Base-by-base conservation (phyloP, 2,329 filamentous ascomycete genomes). In the Exophiala phaeomuriformis region DNA sequence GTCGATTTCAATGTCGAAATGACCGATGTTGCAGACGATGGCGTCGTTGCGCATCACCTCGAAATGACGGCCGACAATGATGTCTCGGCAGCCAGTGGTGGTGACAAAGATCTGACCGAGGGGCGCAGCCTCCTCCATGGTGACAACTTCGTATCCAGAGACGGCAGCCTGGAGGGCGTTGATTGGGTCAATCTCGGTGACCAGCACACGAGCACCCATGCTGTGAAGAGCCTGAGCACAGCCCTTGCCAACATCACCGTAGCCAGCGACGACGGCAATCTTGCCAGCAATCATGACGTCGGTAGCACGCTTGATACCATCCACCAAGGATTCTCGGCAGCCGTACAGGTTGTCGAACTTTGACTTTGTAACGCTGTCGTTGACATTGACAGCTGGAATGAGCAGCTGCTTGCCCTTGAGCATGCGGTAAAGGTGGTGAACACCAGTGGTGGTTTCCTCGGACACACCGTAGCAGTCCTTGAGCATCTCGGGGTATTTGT, bases 321-420 rank as follows among this genome's bases (percentile, higher is more conserved):
- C 93, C 69, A 98, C 85, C 67, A 98, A 86, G 62, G 91, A 96
- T 81, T 97, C 93, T 73, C 90, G 86, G 89, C 93, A 97, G 71
- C 93, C 91, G 83, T 97, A 98, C 64, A 97, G 79, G 85, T 98
- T 98, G 84, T 97, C 93, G 74, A 98, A 98, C 84, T 98, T 98
- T 78, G 90, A 95, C 86, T 97, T 98, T 76, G 93, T 98, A 72
- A 98, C 91, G 56, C 87, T 90, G 84, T 98, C 91, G 80, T 98
- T 97, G 82, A 98, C 91, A 77, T 98, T 98, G 85, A 97, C 89
- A 75, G 91, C 82, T 65, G 93, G 93, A 64, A 95, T 88, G 61
- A 95, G 85, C 63, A 97, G 89, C 75, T 83, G 81, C 72, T 82
- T 82, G 66, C 88, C 84, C 83, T 93, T 96, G 73, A 97, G 78